Conservation (phyloP, 257 asterid species). For the Leonotis leonurus region DNA sequence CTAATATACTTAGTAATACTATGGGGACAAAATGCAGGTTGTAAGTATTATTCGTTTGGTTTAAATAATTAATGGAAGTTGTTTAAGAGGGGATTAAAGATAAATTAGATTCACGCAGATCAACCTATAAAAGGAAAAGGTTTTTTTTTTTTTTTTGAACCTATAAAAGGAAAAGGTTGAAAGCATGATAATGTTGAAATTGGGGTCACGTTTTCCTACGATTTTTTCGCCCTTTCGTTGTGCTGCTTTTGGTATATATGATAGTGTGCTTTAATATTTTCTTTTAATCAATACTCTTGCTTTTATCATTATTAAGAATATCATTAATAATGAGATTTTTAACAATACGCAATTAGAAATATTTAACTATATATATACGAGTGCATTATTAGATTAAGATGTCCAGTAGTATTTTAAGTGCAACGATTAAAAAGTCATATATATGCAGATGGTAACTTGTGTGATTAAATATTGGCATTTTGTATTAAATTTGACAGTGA, state of each 20-base stretch:
- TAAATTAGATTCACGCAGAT: constrained; percentile 21
- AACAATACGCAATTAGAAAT: too few relatives aligned
- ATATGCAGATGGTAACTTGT: too few relatives aligned
- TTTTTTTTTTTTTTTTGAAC: too few relatives aligned
- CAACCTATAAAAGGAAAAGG: constrained; percentile 1
- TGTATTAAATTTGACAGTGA: too few relatives aligned
- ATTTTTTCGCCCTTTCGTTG: constrained; percentile 24
- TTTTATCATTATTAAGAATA: too few relatives aligned
- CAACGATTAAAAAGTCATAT: too few relatives aligned
- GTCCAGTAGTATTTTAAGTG: too few relatives aligned
- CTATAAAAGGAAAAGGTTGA: constrained; percentile 15
- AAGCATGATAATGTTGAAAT: constrained; percentile 34
- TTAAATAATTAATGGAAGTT: constrained; percentile 9
- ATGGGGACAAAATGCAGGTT: constrained; percentile 11
- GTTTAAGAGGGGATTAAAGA: constrained; percentile 30
- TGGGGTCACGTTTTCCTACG: constrained; percentile 34
- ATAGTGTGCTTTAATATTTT: constrained; percentile 29
- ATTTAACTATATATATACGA: too few relatives aligned
- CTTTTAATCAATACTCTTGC: too few relatives aligned
- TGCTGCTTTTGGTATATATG: constrained; percentile 39
- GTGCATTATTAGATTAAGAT: too few relatives aligned
- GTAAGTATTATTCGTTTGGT: neutral
- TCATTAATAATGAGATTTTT: too few relatives aligned
- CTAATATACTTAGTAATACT: neutral
- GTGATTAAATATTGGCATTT: too few relatives aligned